A percentile compares a stretch with the other conserved stretches of the same genome.
phyloP scores from a whole-genome alignment of 2,329 filamentous ascomycete species.

The Sclerotinia subarctica region DNA sequence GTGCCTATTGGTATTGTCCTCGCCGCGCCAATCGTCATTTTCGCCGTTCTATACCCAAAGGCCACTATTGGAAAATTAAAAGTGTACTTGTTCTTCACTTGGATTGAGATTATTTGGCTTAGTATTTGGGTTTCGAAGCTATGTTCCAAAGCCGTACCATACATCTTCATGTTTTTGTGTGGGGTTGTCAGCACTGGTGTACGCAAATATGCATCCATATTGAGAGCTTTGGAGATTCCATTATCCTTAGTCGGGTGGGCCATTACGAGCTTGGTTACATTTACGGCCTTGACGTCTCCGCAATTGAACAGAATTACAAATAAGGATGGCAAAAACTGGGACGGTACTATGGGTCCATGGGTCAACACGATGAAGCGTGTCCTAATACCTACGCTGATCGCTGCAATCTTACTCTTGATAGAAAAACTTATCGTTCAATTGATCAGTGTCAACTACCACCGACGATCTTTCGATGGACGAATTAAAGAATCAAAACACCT shows the following conservation, averaged over 20 bases:
- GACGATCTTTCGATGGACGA: slow-evolving; percentile 73
- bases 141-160: slow-evolving; percentile 57
- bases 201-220: slow-evolving; percentile 65
- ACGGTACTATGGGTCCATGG: slow-evolving; percentile 43
- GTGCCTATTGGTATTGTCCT: slow-evolving; percentile 60
- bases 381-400: slow-evolving; percentile 64
- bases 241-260: slow-evolving; percentile 69
- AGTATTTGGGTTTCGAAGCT: slow-evolving; percentile 66
- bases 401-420: slow-evolving; percentile 66
- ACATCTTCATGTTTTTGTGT: slow-evolving; percentile 64
- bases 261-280: slow-evolving; percentile 59
- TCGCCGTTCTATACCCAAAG: slow-evolving; percentile 30
- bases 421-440: slow-evolving; percentile 78
- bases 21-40: slow-evolving; percentile 58
- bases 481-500: slow-evolving; percentile 92
- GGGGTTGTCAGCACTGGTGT: slow-evolving; percentile 68
- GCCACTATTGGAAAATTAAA: slow-evolving; percentile 43
- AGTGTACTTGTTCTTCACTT: slow-evolving; percentile 62
- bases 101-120: slow-evolving; percentile 67
- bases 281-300: slow-evolving; percentile 51
- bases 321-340: neutral
- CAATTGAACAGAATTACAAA: slow-evolving; percentile 24
- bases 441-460: slow-evolving; percentile 81
- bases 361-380: slow-evolving; percentile 59
- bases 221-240: slow-evolving; percentile 62